Evolutionary conservation across 2,329 filamentous ascomycete species (phyloP), one percentile per base, ranked within the genome.

Genomic region (Ceratocystis destructans): DNA sequence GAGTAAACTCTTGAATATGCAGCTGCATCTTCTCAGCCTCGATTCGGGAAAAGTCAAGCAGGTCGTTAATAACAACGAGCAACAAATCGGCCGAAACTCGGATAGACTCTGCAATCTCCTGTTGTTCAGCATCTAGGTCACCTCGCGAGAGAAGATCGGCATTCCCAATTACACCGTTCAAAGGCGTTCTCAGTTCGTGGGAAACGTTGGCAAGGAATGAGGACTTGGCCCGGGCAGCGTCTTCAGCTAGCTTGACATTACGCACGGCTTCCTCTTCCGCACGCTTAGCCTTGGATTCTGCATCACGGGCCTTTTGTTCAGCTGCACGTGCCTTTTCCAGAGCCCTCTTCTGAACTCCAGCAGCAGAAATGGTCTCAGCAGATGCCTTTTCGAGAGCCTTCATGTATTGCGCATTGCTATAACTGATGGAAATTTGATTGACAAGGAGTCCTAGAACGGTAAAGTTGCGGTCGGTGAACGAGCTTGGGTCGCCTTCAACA

Each of bases 21-120:
- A 92, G 82, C 73, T 94, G 90, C 78, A 96, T 86, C 74, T 90
- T 87, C 71, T 92, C 89, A 2, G 88, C 90, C 74, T 96, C 90
- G 78, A 94, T 90, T 75, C 96, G 95, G 33, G 91, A 96, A 73
- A 96, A 95, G 75, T 97, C 93, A 3, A 96, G 79, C 64, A 96
- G 96, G 72, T 97, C 93, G 72, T 96, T 96, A 77, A 96, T 96
- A 61, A 96, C 90, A 0, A 91, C 94, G 31, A 96, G 79, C 15
- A 96, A 77, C 17, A 94, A 85, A 73, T 96, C 91, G 0, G 90
- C 90, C 62, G 89, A 95, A 41, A 92, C 82, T 62, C 90, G 85
- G 65, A 95, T 94, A 17, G 90, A 93, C 72, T 95, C 90, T 3
- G 89, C 88, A 79, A 91, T 94, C 70, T 95, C 90, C 41, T 86